Base-by-base conservation (phyloP, 129 eudicot species). In the Escallonia herrerae region DNA sequence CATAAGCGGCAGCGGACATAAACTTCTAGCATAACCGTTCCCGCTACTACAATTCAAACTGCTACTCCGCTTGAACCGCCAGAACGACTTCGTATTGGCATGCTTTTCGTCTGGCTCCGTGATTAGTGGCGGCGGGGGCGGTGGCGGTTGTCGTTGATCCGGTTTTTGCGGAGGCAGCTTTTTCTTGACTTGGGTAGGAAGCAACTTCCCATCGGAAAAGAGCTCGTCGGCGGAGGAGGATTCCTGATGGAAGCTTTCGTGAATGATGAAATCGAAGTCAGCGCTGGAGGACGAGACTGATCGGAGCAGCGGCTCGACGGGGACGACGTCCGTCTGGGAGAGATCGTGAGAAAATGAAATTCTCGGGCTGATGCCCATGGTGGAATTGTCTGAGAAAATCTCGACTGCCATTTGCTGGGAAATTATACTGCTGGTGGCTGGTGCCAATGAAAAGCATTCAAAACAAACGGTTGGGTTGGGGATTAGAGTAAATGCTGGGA, bases 211-310 rank as follows among this genome's bases (percentile, higher is more conserved):
- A 58, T 83, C 76, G 62, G 51, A 73, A 63, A 91, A 91, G 55
- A 91, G 90, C 76, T 91, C 97, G 50, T 87, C 97, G 14, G 97
- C 97, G 5, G 85, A 87, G 33, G 91, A 72, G 0, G 90, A 78
- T 14, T 70, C 76, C 2, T 68, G 78, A 59, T 80, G 82, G 56
- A 67, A 72, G 79, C 63, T 79, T 7, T 72, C 61, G 13, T 82
- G 75, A 33, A 81, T 75, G 68, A 89, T 81, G 79, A 91, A 91
- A 59, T 91, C 87, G 73, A 91, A 91, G 13, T 88, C 98, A 43
- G 66, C 33, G 60, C 80, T 72, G 0, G 89, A 67, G 4, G 87
- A 72, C 0, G 91, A 82, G 43, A 66, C 54, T 6, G 85, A 63
- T 56, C 82, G 80, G 58, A 85, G 76, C 48, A 83, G 81, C 15